Evolutionary conservation across 495 filamentous ascomycete species (phyloP), one percentile per base, ranked within the genome.

Genomic region (Daldinia vernicosa): DNA sequence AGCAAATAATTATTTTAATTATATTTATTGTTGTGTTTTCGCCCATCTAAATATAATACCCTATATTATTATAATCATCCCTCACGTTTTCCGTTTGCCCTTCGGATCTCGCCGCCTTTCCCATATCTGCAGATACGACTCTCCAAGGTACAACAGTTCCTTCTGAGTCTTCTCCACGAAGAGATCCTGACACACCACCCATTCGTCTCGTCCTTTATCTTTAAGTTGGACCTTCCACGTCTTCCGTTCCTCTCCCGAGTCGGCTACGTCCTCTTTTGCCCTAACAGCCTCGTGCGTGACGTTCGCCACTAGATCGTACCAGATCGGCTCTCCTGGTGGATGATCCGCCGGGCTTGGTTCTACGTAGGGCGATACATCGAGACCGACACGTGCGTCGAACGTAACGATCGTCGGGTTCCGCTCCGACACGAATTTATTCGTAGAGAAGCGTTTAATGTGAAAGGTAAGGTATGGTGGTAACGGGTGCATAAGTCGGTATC

Each of bases 381-480:
- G 87, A 27, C 88, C 89, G 24, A 77, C 70, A 63, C 90, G 86
- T 3, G 90, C 88, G 62, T 92, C 91, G 80, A 98, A 98, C 8
- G 94, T 98, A 61, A 99, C 95, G 76, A 99, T 99, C 0, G 96
- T 98, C 4, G 94, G 95, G 79, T 98, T 99, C 35, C 95, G 91
- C 80, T 99, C 96, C 3, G 89, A 84, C 30, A 98, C 93, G 78
- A 98, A 98, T 69, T 97, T 95, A 84, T 99, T 99, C 64, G 90
- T 88, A 74, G 88, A 91, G 87, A 99, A 99, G 43, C 95, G 92
- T 80, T 98, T 98, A 84, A 99, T 90, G 81, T 98, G 94, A 82
- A 99, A 95, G 37, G 96, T 84, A 17, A 99, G 86, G 74, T 90
- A 98, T 1, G 94, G 96, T 0, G 95, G 95, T 0, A 98, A 85